Conservation (phyloP, 2,329 filamentous ascomycete species). For the Diaporthe sp. region DNA sequence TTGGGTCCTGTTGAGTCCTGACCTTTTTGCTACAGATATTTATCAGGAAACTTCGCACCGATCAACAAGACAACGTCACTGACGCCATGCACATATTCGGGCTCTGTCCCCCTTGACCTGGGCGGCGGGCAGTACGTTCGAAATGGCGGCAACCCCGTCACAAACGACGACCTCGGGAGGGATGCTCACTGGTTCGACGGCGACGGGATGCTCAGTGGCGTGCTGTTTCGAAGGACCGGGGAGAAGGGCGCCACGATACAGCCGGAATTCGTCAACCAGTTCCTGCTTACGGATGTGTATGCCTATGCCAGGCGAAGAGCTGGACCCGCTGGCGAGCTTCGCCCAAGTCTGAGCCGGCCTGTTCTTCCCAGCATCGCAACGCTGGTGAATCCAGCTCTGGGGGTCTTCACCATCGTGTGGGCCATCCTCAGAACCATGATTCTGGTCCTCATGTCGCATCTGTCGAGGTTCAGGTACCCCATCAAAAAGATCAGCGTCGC, state of each 20-base stretch:
- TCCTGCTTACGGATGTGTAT: constrained; percentile 74
- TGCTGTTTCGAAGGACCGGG: constrained; percentile 62
- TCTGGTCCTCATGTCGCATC: constrained; percentile 66
- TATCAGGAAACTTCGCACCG: constrained; percentile 77
- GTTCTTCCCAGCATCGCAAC: constrained; percentile 76
- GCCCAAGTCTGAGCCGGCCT: constrained; percentile 58
- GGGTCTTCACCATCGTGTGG: constrained; percentile 59
- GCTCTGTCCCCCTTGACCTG: constrained; percentile 72
- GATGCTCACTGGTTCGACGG: constrained; percentile 81
- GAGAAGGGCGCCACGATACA: constrained; percentile 53
- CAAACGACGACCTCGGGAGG: constrained; percentile 67
- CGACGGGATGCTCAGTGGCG: constrained; percentile 78
- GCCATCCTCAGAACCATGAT: constrained; percentile 66
- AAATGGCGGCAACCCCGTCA: constrained; percentile 76
- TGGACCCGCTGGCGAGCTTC: not conserved
- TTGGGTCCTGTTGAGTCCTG: not conserved
- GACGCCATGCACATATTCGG: constrained; percentile 66
- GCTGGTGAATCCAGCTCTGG: constrained; percentile 68
- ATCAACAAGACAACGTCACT: constrained; percentile 65
- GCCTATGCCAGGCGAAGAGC: constrained; percentile 60
- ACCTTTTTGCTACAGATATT: constrained; percentile 55
- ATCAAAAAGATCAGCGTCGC: constrained; percentile 78
- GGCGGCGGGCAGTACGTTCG: constrained; percentile 77
- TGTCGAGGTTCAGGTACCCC: constrained; percentile 63
- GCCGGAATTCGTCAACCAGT: constrained; percentile 77